A percentile compares a stretch with the other conserved stretches of the same genome.
Conservation (phyloP, 306 rosid genomes). For the Acacia acuminata region DNA sequence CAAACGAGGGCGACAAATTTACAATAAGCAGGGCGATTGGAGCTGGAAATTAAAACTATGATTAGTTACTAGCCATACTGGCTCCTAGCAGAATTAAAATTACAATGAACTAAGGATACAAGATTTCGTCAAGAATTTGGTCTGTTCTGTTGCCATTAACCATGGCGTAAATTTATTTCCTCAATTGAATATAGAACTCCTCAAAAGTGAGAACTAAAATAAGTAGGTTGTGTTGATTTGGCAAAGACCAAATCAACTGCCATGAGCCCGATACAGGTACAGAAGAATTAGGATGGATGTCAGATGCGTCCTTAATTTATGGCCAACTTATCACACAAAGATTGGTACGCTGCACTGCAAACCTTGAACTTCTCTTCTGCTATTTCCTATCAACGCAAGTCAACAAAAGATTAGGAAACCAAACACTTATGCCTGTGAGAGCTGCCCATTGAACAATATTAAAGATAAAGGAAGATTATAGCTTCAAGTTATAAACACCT, state of each 20-base stretch:
- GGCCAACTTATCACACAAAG: slow-evolving; percentile 65
- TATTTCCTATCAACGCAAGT: slow-evolving; percentile 41
- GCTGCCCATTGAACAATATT: not conserved
- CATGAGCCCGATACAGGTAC: slow-evolving; percentile 7
- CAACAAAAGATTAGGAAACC: slow-evolving; percentile 2
- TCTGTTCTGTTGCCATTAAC: not conserved
- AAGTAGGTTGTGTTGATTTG: slow-evolving; percentile 28
- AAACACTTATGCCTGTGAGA: not conserved
- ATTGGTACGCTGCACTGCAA: slow-evolving; percentile 80
- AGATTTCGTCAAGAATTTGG: not conserved
- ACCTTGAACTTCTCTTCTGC: slow-evolving; percentile 92
- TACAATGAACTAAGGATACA: not conserved
- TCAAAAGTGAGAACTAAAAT: slow-evolving; percentile 7
- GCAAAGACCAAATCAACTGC: slow-evolving; percentile 7
- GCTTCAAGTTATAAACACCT: slow-evolving; percentile 45
- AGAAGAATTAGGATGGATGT: slow-evolving; percentile 14
- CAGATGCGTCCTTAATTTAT: slow-evolving; percentile 36
- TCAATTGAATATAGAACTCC: slow-evolving; percentile 9
- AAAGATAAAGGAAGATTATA: not conserved
- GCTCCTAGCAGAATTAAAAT: not conserved
- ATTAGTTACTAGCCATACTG: not conserved
- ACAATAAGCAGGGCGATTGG: not conserved
- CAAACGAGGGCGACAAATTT: not conserved
- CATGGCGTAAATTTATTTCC: slow-evolving; percentile 27
- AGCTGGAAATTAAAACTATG: not conserved